Conservation (phyloP, 805 yeast species). For the Yarrowia osloensis region DNA sequence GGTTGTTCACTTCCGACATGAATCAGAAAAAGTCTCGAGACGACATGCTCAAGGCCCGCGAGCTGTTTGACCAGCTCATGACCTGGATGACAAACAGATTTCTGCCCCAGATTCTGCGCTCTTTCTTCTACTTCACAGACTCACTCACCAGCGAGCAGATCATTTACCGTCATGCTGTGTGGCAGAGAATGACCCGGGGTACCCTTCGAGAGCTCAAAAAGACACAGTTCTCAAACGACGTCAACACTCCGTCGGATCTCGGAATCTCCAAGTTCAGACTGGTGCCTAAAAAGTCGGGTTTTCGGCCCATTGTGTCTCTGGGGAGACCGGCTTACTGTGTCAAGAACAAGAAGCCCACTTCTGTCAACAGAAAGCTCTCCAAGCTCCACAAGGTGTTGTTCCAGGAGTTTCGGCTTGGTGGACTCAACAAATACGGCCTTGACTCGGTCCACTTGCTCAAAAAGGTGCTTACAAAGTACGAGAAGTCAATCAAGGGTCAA, state of each 20-base stretch:
- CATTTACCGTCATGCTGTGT: not conserved
- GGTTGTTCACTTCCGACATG: not conserved
- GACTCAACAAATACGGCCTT: not conserved
- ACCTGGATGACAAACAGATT: not conserved
- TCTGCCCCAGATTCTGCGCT: not conserved
- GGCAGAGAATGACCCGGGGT: not conserved
- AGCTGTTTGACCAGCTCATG: not conserved
- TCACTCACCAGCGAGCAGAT: not conserved
- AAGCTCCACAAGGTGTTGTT: not conserved
- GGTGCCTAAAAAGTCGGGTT: conserved; percentile 3
- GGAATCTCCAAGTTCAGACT: conserved; percentile 21
- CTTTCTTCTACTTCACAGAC: conserved; percentile 10
- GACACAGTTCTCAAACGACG: not conserved
- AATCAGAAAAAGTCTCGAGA: not conserved
- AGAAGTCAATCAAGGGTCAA: not conserved
- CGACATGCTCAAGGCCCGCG: not conserved
- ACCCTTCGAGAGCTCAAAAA: not conserved
- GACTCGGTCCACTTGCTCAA: not conserved
- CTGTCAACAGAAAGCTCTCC: not conserved
- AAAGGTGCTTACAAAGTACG: not conserved
- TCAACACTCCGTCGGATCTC: not conserved
- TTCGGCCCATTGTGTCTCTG: conserved; percentile 11
- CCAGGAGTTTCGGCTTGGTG: not conserved
- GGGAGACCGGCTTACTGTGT: not conserved
- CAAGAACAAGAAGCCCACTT: not conserved